phyloP scores from a whole-genome alignment of 1,284 basidiomycete genomes.

The Cutaneotrichosporon arboriforme region DNA sequence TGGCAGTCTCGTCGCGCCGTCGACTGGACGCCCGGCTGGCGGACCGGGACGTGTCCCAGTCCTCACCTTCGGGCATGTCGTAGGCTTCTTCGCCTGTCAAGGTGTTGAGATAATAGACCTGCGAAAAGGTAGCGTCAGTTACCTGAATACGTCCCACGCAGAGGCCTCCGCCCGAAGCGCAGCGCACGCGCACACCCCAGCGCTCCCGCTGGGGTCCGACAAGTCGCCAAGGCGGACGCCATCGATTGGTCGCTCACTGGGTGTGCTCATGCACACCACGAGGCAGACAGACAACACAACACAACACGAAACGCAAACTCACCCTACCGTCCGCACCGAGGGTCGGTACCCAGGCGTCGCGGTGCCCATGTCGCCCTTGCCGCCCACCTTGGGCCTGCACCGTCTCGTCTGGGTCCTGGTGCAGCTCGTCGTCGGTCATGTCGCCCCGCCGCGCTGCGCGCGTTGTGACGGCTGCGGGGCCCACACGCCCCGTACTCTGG shows the following conservation, averaged over 20 bases:
- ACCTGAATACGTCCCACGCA: not conserved
- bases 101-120: constrained; percentile 93
- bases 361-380: constrained; percentile 3
- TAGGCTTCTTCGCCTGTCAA: constrained; percentile 78
- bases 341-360: constrained; percentile 48
- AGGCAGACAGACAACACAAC: too few relatives aligned
- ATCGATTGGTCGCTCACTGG: too few relatives aligned
- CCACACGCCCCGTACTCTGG: constrained; percentile 1
- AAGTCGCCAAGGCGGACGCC: too few relatives aligned
- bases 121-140: constrained; percentile 7
- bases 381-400: constrained; percentile 7
- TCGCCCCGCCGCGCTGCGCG: constrained; percentile 1
- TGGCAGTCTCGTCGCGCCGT: not conserved
- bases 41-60: constrained; percentile 31
- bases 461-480: not conserved
- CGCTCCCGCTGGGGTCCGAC: too few relatives aligned
- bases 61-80: constrained; percentile 70
- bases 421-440: not conserved
- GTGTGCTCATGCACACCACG: too few relatives aligned
- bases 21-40: not conserved
- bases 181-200: too few relatives aligned
- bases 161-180: not conserved
- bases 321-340: constrained; percentile 48
- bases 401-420: constrained; percentile 14
- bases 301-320: constrained; percentile 15